Evolutionary conservation across 352 stramenopile species (phyloP).

Genomic region (Globisporangium perplexum): DNA sequence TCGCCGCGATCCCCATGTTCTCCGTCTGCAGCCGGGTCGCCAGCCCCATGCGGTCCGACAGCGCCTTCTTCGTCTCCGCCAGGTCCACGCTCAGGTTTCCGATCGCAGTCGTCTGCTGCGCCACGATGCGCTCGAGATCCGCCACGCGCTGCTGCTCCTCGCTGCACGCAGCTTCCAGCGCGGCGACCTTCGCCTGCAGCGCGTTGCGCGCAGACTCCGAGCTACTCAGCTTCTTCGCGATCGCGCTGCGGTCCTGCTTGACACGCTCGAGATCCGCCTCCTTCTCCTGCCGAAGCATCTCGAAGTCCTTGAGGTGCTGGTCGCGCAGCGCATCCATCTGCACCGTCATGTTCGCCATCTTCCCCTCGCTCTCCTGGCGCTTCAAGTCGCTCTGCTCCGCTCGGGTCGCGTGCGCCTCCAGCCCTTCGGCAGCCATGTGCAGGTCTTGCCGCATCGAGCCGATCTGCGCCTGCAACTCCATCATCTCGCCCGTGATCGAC

Average conservation of each 20-base stretch:
- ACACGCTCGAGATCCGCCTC: constrained; percentile 45
- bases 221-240: constrained; percentile 17
- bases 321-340: constrained; percentile 50
- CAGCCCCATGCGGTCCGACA: constrained; percentile 79
- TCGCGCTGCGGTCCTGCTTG: constrained; percentile 25
- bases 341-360: constrained; percentile 36
- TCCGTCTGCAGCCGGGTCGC: constrained; percentile 79
- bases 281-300: constrained; percentile 61
- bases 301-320: constrained; percentile 50
- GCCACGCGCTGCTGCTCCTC: constrained; percentile 28
- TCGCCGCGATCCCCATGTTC: constrained; percentile 80
- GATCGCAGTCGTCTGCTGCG: constrained; percentile 48
- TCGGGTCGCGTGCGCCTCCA: constrained; percentile 60
- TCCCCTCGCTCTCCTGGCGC: constrained; percentile 45
- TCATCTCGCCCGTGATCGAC: constrained; percentile 50
- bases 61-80: constrained; percentile 73
- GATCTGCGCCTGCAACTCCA: constrained; percentile 59
- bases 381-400: constrained; percentile 49
- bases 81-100: constrained; percentile 68
- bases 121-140: constrained; percentile 42
- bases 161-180: constrained; percentile 30
- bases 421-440: constrained; percentile 50
- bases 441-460: constrained; percentile 57
- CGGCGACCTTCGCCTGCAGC: constrained; percentile 22
- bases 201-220: constrained; percentile 23